A percentile compares a stretch with the other conserved stretches of the same genome.
These are phyloP conservation scores for Fusarium chuoi DNA, from an alignment of 2,329 filamentous ascomycete genomes.

Conservation along the genomic window DNA sequence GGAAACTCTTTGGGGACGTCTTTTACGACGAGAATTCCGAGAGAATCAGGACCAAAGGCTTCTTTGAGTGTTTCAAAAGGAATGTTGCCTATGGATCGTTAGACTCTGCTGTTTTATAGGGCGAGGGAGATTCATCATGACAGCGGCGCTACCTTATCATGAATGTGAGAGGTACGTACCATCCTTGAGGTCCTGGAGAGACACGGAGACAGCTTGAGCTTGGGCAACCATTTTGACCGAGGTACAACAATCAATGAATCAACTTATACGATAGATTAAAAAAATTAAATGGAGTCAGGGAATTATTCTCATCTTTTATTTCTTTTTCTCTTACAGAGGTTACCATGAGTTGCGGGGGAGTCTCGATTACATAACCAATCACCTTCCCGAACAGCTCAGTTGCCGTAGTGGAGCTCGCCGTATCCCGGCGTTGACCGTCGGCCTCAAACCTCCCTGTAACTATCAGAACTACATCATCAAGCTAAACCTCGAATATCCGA, in stretches of 20 bases:
- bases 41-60: constrained; percentile 89
- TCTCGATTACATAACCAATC: constrained; percentile 42
- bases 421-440: constrained; percentile 38
- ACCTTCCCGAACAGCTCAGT: constrained; percentile 23
- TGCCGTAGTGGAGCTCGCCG: constrained; percentile 48
- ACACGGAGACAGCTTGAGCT: constrained; percentile 69
- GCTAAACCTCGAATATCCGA: not conserved
- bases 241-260: too few relatives aligned
- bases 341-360: constrained; percentile 30
- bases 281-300: not conserved
- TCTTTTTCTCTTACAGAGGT: constrained; percentile 8
- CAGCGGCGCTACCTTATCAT: constrained; percentile 17
- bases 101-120: not conserved
- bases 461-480: constrained; percentile 2
- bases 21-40: constrained; percentile 94
- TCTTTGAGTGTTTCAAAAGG: constrained; percentile 75
- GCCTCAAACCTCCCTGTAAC: not conserved
- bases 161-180: constrained; percentile 55
- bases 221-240: constrained; percentile 54
- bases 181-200: constrained; percentile 67
- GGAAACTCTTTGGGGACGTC: constrained; percentile 80
- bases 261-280: not conserved
- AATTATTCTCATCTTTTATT: not conserved
- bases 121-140: not conserved
- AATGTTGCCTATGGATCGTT: constrained; percentile 64